Percentiles rank a stretch among this genome's conserved stretches.
phyloP scores from a whole-genome alignment of 345 rosid species.

The Moringa oleifera region DNA sequence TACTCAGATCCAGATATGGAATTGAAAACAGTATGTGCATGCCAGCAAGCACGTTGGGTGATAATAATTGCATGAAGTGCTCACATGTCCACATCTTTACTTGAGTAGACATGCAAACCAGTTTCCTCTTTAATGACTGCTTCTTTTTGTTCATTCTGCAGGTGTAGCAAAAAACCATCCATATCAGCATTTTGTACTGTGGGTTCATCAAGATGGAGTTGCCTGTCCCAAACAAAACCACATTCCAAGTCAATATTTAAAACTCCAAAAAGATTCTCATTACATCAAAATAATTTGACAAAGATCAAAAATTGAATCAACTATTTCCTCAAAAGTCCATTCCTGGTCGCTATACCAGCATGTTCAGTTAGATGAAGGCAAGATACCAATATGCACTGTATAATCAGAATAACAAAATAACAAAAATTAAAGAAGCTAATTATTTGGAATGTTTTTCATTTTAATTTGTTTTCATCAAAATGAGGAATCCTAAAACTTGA shows the following conservation, averaged over 20 bases:
- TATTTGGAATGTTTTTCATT: too few relatives aligned
- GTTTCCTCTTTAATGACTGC: slow-evolving; percentile 55
- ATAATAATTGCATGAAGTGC: slow-evolving; percentile 18
- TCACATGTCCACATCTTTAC: slow-evolving; percentile 88
- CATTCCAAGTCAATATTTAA: neutral
- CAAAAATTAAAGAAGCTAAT: too few relatives aligned
- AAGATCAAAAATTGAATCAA: too few relatives aligned
- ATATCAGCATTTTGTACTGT: slow-evolving; percentile 59
- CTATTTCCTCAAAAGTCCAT: neutral
- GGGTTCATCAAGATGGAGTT: slow-evolving; percentile 44
- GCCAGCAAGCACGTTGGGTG: slow-evolving; percentile 2
- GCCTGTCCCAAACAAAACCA: slow-evolving; percentile 39
- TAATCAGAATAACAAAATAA: too few relatives aligned
- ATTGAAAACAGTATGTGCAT: neutral
- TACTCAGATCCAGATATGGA: neutral
- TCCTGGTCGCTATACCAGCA: too few relatives aligned
- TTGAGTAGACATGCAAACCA: slow-evolving; percentile 65
- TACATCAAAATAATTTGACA: neutral
- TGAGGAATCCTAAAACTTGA: too few relatives aligned
- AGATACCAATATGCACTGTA: too few relatives aligned
- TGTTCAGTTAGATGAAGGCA: too few relatives aligned
- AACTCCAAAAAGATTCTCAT: neutral
- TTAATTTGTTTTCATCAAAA: too few relatives aligned
- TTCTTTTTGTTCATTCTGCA: slow-evolving; percentile 77
- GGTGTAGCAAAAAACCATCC: slow-evolving; percentile 77